Evolutionary conservation across 2,329 filamentous ascomycete genomes (phyloP).

Genomic region (Xylaria sp.): DNA sequence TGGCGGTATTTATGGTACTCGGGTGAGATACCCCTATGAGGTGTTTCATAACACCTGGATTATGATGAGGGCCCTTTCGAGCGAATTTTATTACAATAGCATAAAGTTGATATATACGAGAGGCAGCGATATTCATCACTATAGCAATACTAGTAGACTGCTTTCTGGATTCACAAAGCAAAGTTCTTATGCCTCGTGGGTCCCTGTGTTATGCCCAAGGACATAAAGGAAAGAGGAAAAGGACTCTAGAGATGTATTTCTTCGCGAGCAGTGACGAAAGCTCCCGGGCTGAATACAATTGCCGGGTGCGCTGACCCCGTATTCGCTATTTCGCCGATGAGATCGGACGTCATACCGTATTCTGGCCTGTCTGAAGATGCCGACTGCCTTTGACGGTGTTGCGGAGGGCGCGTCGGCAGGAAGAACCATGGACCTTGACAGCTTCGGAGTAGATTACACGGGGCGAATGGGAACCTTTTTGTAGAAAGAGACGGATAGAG

Average conservation of each 20-base stretch:
- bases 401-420: too few species aligned
- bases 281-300: conserved; percentile 40
- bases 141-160: conserved; percentile 10
- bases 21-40: conserved; percentile 6
- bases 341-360: conserved; percentile 25
- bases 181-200: not conserved
- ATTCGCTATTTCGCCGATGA: conserved; percentile 27
- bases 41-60: conserved; percentile 7
- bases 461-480: too few species aligned
- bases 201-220: not conserved
- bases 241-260: not conserved
- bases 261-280: too few species aligned
- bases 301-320: conserved; percentile 38
- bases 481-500: too few species aligned
- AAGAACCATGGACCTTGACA: too few species aligned
- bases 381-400: too few species aligned
- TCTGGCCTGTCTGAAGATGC: conserved; percentile 9
- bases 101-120: conserved; percentile 2
- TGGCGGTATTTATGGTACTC: conserved; percentile 10
- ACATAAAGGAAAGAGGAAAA: not conserved
- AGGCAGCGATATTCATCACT: conserved; percentile 11
- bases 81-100: conserved; percentile 7
- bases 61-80: conserved; percentile 5
- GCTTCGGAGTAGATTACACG: too few species aligned
- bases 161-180: not conserved